Evolutionary conservation across 1,284 basidiomycete genomes (phyloP), one percentile per base, ranked within the genome.

Genomic region (Athelia psychrophila): DNA sequence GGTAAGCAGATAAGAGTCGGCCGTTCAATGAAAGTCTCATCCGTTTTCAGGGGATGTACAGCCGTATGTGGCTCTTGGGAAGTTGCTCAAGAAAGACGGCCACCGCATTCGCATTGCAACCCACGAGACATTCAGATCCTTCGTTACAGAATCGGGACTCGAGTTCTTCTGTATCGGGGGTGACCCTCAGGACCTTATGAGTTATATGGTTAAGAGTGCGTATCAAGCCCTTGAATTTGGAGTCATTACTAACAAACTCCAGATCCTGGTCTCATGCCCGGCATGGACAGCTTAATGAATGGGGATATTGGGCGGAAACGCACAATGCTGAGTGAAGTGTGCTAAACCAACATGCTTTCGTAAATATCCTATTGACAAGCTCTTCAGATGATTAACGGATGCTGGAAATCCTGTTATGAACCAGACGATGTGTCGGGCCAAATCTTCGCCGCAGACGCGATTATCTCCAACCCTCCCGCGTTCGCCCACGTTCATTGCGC

Each of bases 41-140:
- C 27, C 48, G n/a, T 48, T 58, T 20, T 40, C 61, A 80, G 85
- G 85, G 36, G 85, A 88, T 58, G 84, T 90, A 0, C 86, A 88
- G 62, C 86, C 85, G 0, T 88, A 83, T 60, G 68, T 88, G 18
- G 84, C 85, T 1, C 70, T 89, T 0, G 84, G 80, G 5, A 72
- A 81, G 52, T 67, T 71, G 15, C 68, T 90, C 2, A 62, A 76
- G 18, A 64, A 70, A 36, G 70, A 81, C 55, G 80, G 80, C 0
- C 86, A 90, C 64, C 74, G 78, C 5, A 76, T 88, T 30, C 75
- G 86, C 3, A 80, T 89, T 30, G 86, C 83, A 0, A 83, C 85
- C 0, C 86, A 89, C 59, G 76, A 74, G 51, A 81, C 79, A 9
- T 90, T 88, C 63, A 71, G 74, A 12, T 61, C 71, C 10, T 83